These are phyloP conservation scores for Akanthomyces dipterigenus DNA, from an alignment of 2,329 filamentous ascomycete species.

Conservation along the genomic window DNA sequence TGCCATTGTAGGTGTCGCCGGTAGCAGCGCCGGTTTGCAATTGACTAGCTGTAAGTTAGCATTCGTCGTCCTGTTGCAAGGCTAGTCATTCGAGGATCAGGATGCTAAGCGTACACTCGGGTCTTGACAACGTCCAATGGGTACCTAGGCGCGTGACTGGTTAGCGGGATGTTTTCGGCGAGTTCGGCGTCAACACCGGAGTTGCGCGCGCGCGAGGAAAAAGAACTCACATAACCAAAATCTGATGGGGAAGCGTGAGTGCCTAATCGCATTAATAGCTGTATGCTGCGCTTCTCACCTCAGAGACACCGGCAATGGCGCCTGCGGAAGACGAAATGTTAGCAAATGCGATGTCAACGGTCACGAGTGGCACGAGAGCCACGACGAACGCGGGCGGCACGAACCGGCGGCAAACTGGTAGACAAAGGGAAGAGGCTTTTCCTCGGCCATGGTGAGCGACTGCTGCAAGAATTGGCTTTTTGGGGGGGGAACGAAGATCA, in stretches of 20 bases:
- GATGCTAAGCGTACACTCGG: conserved; percentile 63
- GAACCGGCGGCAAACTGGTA: conserved; percentile 93
- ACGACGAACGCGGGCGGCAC: conserved; percentile 23
- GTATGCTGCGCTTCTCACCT: conserved; percentile 49
- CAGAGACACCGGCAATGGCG: conserved; percentile 95
- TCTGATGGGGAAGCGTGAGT: conserved; percentile 43
- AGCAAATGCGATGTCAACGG: conserved; percentile 13
- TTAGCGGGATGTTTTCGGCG: conserved; percentile 16
- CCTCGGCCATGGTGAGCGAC: conserved; percentile 49
- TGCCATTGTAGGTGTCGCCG: conserved; percentile 87
- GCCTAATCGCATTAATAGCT: not conserved
- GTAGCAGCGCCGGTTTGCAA: conserved; percentile 72
- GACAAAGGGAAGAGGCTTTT: conserved; percentile 77
- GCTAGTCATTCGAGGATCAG: not conserved
- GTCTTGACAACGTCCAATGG: conserved; percentile 98
- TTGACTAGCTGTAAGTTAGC: conserved; percentile 52
- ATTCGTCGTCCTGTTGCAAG: conserved; percentile 7
- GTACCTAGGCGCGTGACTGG: conserved; percentile 58
- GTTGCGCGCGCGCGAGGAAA: conserved; percentile 2
- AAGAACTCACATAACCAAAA: conserved; percentile 69
- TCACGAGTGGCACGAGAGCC: not conserved
- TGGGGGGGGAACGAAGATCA: not conserved
- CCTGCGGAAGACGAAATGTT: conserved; percentile 38
- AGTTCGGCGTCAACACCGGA: conserved; percentile 3
- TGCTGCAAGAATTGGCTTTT: not conserved